A percentile compares a stretch with the other conserved stretches of the same genome.
Evolutionary conservation across 177 flowering plant species (phyloP).

Genomic region (Vitis hybrid): DNA sequence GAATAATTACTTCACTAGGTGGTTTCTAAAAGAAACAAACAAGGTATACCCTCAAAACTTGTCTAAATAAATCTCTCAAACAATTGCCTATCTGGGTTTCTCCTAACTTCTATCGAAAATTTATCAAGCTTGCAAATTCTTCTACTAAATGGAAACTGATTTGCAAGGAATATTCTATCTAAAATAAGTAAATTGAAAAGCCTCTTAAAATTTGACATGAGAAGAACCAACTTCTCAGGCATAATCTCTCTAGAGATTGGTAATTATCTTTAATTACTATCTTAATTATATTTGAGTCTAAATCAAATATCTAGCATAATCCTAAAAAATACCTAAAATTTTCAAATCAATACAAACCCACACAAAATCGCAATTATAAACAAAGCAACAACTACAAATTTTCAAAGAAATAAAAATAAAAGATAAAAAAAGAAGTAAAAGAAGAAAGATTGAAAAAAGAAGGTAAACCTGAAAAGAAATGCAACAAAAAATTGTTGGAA

Average conservation of each 20-base stretch:
- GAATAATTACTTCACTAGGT: conserved; percentile 56
- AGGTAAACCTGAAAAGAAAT: too few relatives aligned
- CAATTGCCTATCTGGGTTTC: conserved; percentile 50
- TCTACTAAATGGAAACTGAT: conserved; percentile 45
- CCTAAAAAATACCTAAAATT: conserved; percentile 15
- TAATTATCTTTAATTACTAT: conserved; percentile 31
- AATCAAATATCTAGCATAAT: conserved; percentile 60
- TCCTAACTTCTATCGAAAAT: conserved; percentile 53
- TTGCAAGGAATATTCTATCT: conserved; percentile 51
- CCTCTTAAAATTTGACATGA: conserved; percentile 48
- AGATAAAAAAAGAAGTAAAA: too few relatives aligned
- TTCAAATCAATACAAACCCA: too few relatives aligned
- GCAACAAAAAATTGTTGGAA: too few relatives aligned
- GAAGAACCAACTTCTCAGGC: conserved; percentile 58
- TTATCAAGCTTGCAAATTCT: conserved; percentile 53
- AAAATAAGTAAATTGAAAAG: conserved; percentile 39
- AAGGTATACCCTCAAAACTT: conserved; percentile 35
- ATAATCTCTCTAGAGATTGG: conserved; percentile 48
- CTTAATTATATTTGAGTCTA: conserved; percentile 63
- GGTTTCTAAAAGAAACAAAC: conserved; percentile 23
- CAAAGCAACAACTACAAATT: too few relatives aligned
- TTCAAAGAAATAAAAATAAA: too few relatives aligned
- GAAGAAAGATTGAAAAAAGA: too few relatives aligned
- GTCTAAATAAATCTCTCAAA: conserved; percentile 50
- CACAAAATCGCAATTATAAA: too few relatives aligned